Base-by-base conservation (phyloP, 2,329 filamentous ascomycete genomes). In the Onygena corvina region DNA sequence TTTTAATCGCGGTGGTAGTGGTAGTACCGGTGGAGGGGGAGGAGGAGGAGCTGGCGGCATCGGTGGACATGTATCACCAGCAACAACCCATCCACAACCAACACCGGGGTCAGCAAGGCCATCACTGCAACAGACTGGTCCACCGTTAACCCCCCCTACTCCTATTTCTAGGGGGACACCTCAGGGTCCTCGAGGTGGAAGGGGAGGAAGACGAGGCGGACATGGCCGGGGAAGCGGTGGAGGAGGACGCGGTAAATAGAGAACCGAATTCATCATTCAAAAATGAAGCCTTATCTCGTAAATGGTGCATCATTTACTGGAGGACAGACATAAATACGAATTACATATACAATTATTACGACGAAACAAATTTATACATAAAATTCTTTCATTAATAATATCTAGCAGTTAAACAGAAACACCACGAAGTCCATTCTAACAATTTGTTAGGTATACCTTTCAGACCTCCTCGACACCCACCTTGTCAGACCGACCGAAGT, bases 401-500 rank as follows among this genome's bases (percentile, higher is more conserved):
- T 29, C 29, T 31, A 20, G 25, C 14, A 46, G 25, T n/a, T 46
- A 20, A 18, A 27, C 21, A 35, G n/a, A 42, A 42, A 42, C 36
- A 40, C 14, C 35, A 46, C 9, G 12, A 12, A 14, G 25, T 42
- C 31, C 46, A 34, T 14, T 27, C 8, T 7, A 52, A 49, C 16
- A 23, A 48, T 31, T 25, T 7, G 76, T 69, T 73, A 54, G 54
- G 63, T 67, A 56, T 60, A 73, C 75, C 85, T 86, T 86, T 90
- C 86, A 92, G 86, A 89, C 84, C 78, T 85, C 83, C 83, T 84
- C 84, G 74, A 77, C 76, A 79, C 84, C 84, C 85, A 84, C 84
- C 84, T 83, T 72, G 74, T 70, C 71, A 73, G 70, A 73, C 77
- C 77, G 83, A 81, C 84, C 84, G 72, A 88, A 81, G 79, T 79